A percentile compares a stretch with the other conserved stretches of the same genome.
These are phyloP conservation scores for Combretum micranthum DNA, from an alignment of 345 rosid genomes.

Conservation along the genomic window DNA sequence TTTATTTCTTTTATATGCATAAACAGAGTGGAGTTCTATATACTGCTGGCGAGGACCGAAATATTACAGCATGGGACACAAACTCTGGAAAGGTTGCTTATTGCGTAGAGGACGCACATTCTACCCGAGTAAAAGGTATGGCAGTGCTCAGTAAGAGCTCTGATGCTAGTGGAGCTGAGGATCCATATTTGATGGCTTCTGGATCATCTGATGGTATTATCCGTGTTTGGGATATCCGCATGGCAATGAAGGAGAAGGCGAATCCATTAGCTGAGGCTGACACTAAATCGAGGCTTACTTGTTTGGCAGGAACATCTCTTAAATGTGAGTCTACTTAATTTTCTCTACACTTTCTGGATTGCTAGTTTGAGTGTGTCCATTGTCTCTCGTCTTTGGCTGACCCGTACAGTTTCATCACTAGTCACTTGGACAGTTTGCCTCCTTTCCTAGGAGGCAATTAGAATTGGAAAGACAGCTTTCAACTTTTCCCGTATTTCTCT, in stretches of 20 bases:
- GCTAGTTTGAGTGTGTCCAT: background rate
- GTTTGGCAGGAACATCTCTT: slow-evolving; percentile 79
- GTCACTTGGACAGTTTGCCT: too few relatives aligned
- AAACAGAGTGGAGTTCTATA: slow-evolving; percentile 64
- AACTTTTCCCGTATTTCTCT: too few relatives aligned
- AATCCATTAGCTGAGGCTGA: slow-evolving; percentile 70
- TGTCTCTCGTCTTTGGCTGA: too few relatives aligned
- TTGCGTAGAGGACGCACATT: slow-evolving; percentile 68
- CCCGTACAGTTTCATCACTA: too few relatives aligned
- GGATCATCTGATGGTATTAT: slow-evolving; percentile 92
- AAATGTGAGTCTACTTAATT: slow-evolving; percentile 41
- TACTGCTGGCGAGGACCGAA: slow-evolving; percentile 84
- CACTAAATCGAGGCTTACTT: slow-evolving; percentile 84
- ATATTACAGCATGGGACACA: slow-evolving; percentile 85
- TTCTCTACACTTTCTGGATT: background rate
- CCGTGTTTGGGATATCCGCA: slow-evolving; percentile 90
- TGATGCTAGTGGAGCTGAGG: slow-evolving; percentile 32
- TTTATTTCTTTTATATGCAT: slow-evolving; percentile 5
- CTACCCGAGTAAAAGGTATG: slow-evolving; percentile 81
- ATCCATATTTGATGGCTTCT: slow-evolving; percentile 67
- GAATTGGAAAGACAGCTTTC: too few relatives aligned
- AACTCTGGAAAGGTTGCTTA: slow-evolving; percentile 73
- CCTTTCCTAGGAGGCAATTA: too few relatives aligned
- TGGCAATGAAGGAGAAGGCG: slow-evolving; percentile 54
- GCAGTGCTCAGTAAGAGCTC: slow-evolving; percentile 52